Evolutionary conservation across 352 stramenopile genomes (phyloP), one percentile per base, ranked within the genome.

Genomic region (Phytophthora nicotianae): DNA sequence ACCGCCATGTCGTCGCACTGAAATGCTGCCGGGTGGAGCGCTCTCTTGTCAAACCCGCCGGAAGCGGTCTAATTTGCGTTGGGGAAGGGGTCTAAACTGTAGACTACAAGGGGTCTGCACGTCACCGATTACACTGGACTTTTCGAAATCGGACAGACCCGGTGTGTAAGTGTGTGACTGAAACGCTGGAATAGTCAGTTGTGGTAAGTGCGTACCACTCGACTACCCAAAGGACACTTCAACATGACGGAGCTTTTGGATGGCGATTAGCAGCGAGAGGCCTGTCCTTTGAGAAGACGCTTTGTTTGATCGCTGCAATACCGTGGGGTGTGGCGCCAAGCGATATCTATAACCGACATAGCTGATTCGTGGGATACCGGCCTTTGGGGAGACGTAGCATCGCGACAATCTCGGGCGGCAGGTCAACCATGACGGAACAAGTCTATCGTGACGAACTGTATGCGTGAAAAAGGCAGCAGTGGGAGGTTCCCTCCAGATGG

Each of bases 141-240:
- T 29, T 55, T 48, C 41, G 55, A 53, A 62, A 62, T 17, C 23
- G 35, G 10, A n/a, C 48, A 35, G 50, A 50, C 59, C 40, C 27
- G 59, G 56, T 62, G 59, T 52, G 26, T 40, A 47, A n/a, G n/a
- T n/a, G n/a, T n/a, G n/a, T n/a, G n/a, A n/a, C 61, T 57, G 54
- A 35, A 65, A 52, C 33, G 50, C 38, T 16, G 20, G 0, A n/a
- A 16, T 41, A 61, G 33, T 42, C 58, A 45, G 50, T 62, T 49
- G 47, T 20, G 20, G 45, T 52, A 56, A 46, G 58, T 64, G 32
- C 23, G 41, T 61, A 29, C 52, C 14, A 38, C 32, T 49, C 59
- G 60, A 68, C 60, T 70, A 65, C 43, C 42, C 35, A 70, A 70
- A 72, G 23, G 58, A 23, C 63, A 64, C 58, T 68, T 56, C 21